phyloP scores from a whole-genome alignment of 768 basidiomycete species.

The Floccularia luteovirens region DNA sequence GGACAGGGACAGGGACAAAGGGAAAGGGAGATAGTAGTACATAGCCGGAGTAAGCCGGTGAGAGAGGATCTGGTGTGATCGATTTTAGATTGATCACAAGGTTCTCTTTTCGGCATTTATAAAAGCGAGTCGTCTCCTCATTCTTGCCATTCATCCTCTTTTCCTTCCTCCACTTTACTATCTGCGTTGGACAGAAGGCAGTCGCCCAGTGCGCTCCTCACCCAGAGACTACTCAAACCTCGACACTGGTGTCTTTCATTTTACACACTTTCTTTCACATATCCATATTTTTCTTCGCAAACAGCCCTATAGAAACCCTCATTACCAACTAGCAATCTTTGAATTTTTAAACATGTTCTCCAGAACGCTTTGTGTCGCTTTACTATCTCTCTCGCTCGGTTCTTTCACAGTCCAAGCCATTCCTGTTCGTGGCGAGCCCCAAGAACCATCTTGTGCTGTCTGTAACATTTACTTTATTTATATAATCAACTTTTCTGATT shows the following conservation, averaged over 20 bases:
- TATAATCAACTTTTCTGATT: slow-evolving; percentile 6
- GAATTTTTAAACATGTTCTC: slow-evolving; percentile 29
- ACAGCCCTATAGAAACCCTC: slow-evolving; percentile 15
- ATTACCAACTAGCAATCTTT: slow-evolving; percentile 10
- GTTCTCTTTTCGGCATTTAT: not conserved
- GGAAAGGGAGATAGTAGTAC: not conserved
- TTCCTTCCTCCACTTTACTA: slow-evolving; percentile 11
- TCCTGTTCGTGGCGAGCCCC: slow-evolving; percentile 14
- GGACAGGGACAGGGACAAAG: not conserved
- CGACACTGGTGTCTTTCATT: slow-evolving; percentile 51
- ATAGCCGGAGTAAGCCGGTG: not conserved
- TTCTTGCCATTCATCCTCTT: slow-evolving; percentile 6
- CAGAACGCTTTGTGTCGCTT: slow-evolving; percentile 27
- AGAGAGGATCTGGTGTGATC: not conserved
- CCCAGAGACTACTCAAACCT: slow-evolving; percentile 30
- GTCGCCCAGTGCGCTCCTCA: slow-evolving; percentile 39
- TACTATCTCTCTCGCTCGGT: slow-evolving; percentile 29
- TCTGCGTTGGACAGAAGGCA: slow-evolving; percentile 19
- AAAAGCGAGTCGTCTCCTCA: not conserved
- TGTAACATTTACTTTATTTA: slow-evolving; percentile 5
- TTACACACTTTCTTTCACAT: slow-evolving; percentile 18
- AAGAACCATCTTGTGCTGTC: slow-evolving; percentile 13
- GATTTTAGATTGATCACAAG: not conserved
- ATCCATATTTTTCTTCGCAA: slow-evolving; percentile 14
- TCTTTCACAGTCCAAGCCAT: slow-evolving; percentile 24